Evolutionary conservation across 73 alveolate genomes (phyloP).

Genomic region (Loxodes magnus): DNA sequence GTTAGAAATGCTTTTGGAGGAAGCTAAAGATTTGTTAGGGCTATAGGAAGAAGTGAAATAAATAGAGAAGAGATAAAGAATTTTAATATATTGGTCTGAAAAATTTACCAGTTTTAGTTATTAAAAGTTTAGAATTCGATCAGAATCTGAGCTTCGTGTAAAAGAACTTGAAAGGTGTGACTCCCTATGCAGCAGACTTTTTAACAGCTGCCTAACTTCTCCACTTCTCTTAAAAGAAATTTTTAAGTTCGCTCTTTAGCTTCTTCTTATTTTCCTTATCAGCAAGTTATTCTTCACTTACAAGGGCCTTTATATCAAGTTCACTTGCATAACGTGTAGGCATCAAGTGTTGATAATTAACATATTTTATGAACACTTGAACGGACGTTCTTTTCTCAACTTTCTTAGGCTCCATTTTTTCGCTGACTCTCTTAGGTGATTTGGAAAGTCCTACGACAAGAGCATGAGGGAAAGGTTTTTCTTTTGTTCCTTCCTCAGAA

Average conservation of each 20-base stretch:
- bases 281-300: constrained; percentile 2
- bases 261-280: neutral
- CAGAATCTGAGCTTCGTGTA: constrained; percentile 6
- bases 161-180: neutral
- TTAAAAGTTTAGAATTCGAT: too few species aligned
- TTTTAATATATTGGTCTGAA: too few species aligned
- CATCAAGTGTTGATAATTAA: constrained; percentile 73
- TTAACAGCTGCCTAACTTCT: neutral
- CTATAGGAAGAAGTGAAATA: too few species aligned
- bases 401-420: constrained; percentile 72
- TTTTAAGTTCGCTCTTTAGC: neutral
- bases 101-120: too few species aligned
- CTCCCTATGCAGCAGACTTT: neutral
- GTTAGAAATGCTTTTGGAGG: too few species aligned
- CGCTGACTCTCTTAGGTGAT: constrained; percentile 62
- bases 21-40: too few species aligned
- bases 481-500: constrained; percentile 71
- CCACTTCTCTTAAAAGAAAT: neutral
- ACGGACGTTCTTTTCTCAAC: constrained; percentile 66
- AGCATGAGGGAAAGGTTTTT: constrained; percentile 70
- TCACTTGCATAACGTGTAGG: constrained; percentile 58
- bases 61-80: too few species aligned
- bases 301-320: constrained; percentile 5
- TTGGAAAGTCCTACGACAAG: constrained; percentile 73
- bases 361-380: constrained; percentile 67